Evolutionary conservation across 78 protist species (phyloP), one percentile per base, ranked within the genome.

Genomic region (Chrysochromulina parva): DNA sequence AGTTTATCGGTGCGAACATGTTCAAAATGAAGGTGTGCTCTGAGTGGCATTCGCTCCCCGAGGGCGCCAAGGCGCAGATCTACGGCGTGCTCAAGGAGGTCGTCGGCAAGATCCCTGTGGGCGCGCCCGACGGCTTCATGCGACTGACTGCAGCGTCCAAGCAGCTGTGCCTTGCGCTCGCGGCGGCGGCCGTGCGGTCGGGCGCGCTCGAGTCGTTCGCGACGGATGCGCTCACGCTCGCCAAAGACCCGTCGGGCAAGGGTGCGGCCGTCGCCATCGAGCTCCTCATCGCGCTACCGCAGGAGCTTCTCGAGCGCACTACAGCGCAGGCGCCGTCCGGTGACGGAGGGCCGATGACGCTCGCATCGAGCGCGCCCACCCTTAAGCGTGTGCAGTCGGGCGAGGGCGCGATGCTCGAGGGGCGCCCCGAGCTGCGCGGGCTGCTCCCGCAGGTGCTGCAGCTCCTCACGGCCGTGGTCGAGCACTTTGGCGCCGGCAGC

Each of bases 161-260:
- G 57, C 84, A 57, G 57, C 84, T 74, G 16, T 74, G 84, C 84
- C 55, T 74, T n/a, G 84, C 55, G 55, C 53, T 74, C n/a, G 84
- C 52, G 20, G 55, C 84, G 24, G 84, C 84, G 14, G 84, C 84
- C 17, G 26, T 28, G 28, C 84, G 54, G 26, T 3, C 54, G 26
- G 11, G 24, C 14, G 84, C 16, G 28, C 26, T n/a, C 38, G 84
- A 3, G 84, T 14, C 1, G 84, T 50, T 0, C 58, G 57, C 17
- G 58, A 6, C 13, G 19, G 5, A 3, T 22, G 84, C 84, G n/a
- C 84, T 74, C 57, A 4, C 26, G n/a, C 1, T 74, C 24, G 58
- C 20, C 16, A n/a, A 22, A n/a, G 84, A 5, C 11, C 47, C 54
- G n/a, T 19, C 1, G 11, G 26, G 84, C 57, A 38, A 38, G 38